phyloP scores from a whole-genome alignment of 352 stramenopile species.

The Phytophthora lateralis region DNA sequence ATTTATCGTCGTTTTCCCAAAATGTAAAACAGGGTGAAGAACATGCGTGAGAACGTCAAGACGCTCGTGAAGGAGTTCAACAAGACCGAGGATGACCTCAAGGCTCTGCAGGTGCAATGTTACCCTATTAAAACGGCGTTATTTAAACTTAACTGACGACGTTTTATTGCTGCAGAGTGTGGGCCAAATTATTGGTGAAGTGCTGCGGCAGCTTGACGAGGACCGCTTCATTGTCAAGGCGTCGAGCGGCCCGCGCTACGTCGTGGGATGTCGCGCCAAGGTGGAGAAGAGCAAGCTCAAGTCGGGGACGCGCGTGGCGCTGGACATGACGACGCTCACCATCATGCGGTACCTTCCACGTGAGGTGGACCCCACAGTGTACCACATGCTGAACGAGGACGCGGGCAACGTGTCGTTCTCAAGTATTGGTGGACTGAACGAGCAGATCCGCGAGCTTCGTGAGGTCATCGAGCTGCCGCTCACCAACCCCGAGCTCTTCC shows the following conservation, averaged over 20 bases:
- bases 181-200: conserved; percentile 99
- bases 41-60: conserved; percentile 96
- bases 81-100: conserved; percentile 99
- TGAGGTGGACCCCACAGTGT: conserved; percentile 99
- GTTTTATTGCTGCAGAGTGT: conserved; percentile 87
- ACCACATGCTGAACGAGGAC: conserved; percentile 99
- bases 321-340: conserved; percentile 99
- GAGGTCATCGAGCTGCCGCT: conserved; percentile 99
- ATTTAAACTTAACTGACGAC: conserved; percentile 9
- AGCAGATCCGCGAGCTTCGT: conserved; percentile 98
- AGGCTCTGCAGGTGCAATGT: conserved; percentile 84
- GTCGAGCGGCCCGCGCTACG: conserved; percentile 97
- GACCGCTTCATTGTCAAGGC: conserved; percentile 99
- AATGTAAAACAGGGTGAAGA: conserved; percentile 89
- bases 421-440: conserved; percentile 98
- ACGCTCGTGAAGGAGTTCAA: conserved; percentile 96
- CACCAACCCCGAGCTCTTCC: conserved; percentile 99
- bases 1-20: conserved; percentile 7
- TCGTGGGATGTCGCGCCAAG: conserved; percentile 97
- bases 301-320: conserved; percentile 95
- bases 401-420: conserved; percentile 97
- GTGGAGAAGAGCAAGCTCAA: conserved; percentile 96
- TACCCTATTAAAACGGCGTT: background rate
- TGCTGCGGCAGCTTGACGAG: conserved; percentile 97
- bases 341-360: conserved; percentile 99